phyloP scores from a whole-genome alignment of 2,329 filamentous ascomycete species.

The Aspergillus alliaceus region DNA sequence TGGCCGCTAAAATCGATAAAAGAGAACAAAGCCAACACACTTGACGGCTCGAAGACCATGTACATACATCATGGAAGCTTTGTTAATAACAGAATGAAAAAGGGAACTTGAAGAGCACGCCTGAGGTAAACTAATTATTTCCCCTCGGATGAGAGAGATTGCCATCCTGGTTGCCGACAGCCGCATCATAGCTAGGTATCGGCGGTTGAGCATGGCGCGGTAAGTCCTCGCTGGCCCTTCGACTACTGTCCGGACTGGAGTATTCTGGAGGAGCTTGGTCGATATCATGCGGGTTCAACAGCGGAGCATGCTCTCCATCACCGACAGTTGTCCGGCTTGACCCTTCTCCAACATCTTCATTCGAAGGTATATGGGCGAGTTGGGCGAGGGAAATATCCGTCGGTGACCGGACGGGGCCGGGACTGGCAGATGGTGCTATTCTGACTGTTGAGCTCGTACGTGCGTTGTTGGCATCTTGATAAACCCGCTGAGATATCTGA shows the following conservation, averaged over 20 bases:
- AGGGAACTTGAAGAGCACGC: neutral
- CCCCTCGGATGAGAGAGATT: neutral
- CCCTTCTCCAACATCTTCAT: conserved; percentile 72
- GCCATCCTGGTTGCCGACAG: conserved; percentile 50
- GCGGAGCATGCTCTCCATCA: conserved; percentile 21
- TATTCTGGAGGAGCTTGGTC: conserved; percentile 45
- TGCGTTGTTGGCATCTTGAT: conserved; percentile 63
- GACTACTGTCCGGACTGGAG: conserved; percentile 57
- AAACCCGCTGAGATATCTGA: conserved; percentile 39
- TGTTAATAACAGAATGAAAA: conserved; percentile 4
- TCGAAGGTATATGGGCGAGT: conserved; percentile 68
- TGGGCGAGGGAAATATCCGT: conserved; percentile 95
- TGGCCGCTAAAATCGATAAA: conserved; percentile 28
- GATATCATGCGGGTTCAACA: conserved; percentile 30
- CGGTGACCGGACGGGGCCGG: conserved; percentile 84
- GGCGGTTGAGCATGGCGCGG: conserved; percentile 62
- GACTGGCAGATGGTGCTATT: conserved; percentile 72
- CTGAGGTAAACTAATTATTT: neutral
- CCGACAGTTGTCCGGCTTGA: conserved; percentile 51
- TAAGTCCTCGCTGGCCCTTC: conserved; percentile 55
- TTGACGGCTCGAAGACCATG: conserved; percentile 6
- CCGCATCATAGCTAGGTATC: conserved; percentile 81
- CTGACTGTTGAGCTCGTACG: conserved; percentile 79
- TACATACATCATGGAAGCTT: conserved; percentile 10
- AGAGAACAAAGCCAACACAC: conserved; percentile 8